Evolutionary conservation across 208 protist genomes (phyloP).

Genomic region (Trypanosoma mega): DNA sequence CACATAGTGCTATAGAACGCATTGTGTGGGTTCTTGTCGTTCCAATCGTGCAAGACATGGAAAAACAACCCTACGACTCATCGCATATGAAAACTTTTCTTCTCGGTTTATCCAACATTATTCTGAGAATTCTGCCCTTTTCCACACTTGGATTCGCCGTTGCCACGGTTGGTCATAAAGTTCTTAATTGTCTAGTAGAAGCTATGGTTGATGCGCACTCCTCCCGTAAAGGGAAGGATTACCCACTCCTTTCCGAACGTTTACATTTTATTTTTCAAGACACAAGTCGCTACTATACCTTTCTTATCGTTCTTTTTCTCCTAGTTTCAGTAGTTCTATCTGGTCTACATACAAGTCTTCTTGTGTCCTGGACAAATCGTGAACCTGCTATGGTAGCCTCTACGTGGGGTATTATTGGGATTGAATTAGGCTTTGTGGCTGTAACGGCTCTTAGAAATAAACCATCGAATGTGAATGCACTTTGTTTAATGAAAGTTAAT

Average conservation of each 20-base stretch:
- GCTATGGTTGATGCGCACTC: conserved; percentile 77
- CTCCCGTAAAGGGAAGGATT: conserved; percentile 62
- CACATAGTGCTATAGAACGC: conserved; percentile 77
- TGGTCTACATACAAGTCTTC: conserved; percentile 47
- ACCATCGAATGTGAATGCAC: neutral
- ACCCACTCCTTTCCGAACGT: conserved; percentile 59
- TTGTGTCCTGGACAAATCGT: conserved; percentile 41
- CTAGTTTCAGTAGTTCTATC: conserved; percentile 29
- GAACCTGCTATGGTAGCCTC: conserved; percentile 32
- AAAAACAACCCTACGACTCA: conserved; percentile 58
- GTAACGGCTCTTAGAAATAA: conserved; percentile 30
- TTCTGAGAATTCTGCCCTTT: conserved; percentile 61
- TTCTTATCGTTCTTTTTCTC: conserved; percentile 36
- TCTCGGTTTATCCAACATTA: conserved; percentile 54
- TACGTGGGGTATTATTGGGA: conserved; percentile 29
- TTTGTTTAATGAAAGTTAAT: conserved; percentile 7
- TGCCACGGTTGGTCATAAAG: conserved; percentile 71
- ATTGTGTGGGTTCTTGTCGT: conserved; percentile 85
- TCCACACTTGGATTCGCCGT: conserved; percentile 53
- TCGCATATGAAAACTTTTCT: conserved; percentile 54
- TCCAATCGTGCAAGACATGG: conserved; percentile 79
- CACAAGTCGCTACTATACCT: conserved; percentile 34
- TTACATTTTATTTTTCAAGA: conserved; percentile 61
- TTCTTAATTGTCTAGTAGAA: conserved; percentile 67
- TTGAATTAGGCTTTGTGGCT: conserved; percentile 38